Evolutionary conservation across 179 eudicot genomes (phyloP).

Genomic region (Patellifolia procumbens): DNA sequence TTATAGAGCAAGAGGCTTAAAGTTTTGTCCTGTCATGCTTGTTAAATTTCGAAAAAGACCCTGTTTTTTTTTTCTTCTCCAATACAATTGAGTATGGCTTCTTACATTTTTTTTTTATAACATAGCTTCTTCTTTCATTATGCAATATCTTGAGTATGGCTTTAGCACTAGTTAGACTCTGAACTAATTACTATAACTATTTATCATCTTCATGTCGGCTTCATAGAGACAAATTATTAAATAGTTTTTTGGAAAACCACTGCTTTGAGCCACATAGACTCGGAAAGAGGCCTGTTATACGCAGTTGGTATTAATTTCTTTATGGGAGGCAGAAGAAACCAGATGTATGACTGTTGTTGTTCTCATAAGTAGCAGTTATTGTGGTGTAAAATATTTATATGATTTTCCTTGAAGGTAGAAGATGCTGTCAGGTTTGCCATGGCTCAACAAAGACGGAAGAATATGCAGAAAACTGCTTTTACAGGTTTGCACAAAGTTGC

Average conservation of each 20-base stretch:
- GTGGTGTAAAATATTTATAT: background rate
- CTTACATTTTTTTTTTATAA: too few species aligned
- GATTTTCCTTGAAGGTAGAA: slow-evolving; percentile 63
- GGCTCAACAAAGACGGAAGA: slow-evolving; percentile 66
- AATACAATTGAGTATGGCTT: background rate
- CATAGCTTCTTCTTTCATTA: background rate
- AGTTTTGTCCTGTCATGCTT: background rate
- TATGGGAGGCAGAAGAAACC: background rate
- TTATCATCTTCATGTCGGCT: background rate
- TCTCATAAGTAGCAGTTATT: background rate
- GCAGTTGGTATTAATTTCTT: background rate
- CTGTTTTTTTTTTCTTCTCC: background rate
- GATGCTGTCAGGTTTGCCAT: slow-evolving; percentile 74
- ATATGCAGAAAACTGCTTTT: slow-evolving; percentile 41
- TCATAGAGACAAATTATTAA: too few species aligned
- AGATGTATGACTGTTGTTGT: background rate
- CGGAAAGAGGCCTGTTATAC: background rate
- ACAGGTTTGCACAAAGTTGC: slow-evolving; percentile 39
- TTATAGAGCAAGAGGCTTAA: too few species aligned
- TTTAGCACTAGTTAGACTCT: background rate
- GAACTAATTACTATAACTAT: too few species aligned
- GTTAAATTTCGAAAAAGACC: background rate
- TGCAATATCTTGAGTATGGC: background rate
- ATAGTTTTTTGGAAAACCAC: too few species aligned
- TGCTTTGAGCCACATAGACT: too few species aligned